Evolutionary conservation across 495 filamentous ascomycete genomes (phyloP), one percentile per base, ranked within the genome.

Genomic region (Daldinia childiae): DNA sequence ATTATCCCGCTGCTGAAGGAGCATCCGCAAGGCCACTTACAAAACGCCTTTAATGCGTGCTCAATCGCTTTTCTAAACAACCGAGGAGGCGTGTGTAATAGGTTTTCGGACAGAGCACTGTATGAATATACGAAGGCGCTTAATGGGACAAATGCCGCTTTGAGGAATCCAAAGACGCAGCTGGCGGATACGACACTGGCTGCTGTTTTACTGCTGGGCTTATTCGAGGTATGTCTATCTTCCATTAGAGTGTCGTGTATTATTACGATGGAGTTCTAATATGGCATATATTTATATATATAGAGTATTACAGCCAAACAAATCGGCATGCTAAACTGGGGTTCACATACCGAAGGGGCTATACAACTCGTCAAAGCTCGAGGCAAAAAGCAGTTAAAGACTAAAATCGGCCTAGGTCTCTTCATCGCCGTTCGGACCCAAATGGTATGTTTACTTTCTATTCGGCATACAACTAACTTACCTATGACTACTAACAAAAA

Each of bases 31-130:
- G 86, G 81, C 3, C 84, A 85, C 50, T 71, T 92, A 7, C 80
- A 82, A 14, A 78, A 86, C 27, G 86, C 87, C 19, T 89, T 90
- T 48, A 82, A 88, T 43, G 89, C 90, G 1, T 87, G 90, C 61
- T 82, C 89, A 19, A 80, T 89, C 65, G 87, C 87, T 17, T 85
- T 84, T 74, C 78, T 79, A 71, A 82, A 68, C 66, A 89, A 81
- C 66, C 74, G 71, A 21, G 77, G 64, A 73, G 85, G 59, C 68
- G 80, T 62, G 50, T 75, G 75, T 9, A 57, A 41, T n/a, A 61
- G 71, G 51, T 78, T 62, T 55, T 74, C 51, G 72, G 82, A 72
- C 73, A 81, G 71, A 77, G 79, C 84, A 24, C 66, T 78, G 52
- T 63, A 45, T 24, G 80, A 83, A 64, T 86, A 87, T 63, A 75